Evolutionary conservation across 176 grass and related monocot species (phyloP), one percentile per base, ranked within the genome.

Genomic region (Paspalum notatum): DNA sequence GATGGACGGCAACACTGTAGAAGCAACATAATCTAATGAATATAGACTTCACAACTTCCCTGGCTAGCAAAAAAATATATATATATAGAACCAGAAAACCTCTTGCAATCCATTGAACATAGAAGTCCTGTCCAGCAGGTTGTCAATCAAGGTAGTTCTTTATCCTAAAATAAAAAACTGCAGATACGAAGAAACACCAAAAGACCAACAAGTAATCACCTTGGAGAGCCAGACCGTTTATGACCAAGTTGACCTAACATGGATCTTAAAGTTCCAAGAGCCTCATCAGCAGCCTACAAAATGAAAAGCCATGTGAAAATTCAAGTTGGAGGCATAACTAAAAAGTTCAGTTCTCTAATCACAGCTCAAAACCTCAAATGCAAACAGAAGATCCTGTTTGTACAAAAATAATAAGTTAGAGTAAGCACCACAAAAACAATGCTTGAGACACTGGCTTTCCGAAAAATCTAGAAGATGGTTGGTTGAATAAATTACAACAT

Each of bases 271-370:
- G 86, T 87, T 91, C 75, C 86, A 85, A 93, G 92, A 49, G 96
- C 96, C 68, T 95, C 92, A 77, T 91, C 92, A 88, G 96, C 96
- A 60, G 92, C 96, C 96, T 99, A 68, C 72, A 85, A 67, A 83
- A 66, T 55, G 38, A 39, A 45, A n/a, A 71, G 46, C 54, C 71
- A 72, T 57, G 38, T 50, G 53, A 76, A 82, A 64, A 43, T n/a
- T 66, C 38, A 83, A 80, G 10, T 79, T 61, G 68, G 45, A 48
- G 42, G 45, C 42, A 63, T 53, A 21, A 51, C 38, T 71, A 43
- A 73, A 41, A 41, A 51, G 32, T 32, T 32, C 4, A 77, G 12
- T 57, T 72, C 26, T 40, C 39, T 22, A 71, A 75, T 57, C 57
- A 25, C 65, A 78, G 55, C 59, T 65, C 18, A 74, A 60, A 61